Base-by-base conservation (phyloP, 495 filamentous ascomycete genomes). In the Penicillium cinerascens region DNA sequence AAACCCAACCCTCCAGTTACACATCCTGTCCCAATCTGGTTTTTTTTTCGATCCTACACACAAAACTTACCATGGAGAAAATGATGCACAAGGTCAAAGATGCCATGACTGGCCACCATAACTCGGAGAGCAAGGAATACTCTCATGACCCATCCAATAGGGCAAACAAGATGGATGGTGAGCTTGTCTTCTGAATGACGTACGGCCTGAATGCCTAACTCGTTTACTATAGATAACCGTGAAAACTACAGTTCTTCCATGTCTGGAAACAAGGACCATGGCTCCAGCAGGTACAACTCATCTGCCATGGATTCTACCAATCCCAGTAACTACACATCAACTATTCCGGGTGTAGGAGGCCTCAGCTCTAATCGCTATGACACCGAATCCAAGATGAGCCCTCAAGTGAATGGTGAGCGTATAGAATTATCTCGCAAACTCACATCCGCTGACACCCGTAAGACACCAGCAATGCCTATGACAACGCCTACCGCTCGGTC, bases 71-170 rank as follows among this genome's bases (percentile, higher is more conserved):
- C 60, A 89, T 89, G 86, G 86, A 83, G 21, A 67, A 73, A 52
- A 67, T 90, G 53, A 65, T 88, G 59, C 79, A 89, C 76, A 91
- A 89, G 60, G 77, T 88, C 69, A 90, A 89, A 73, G 82, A 89
- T 33, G 83, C 78, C 61, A 55, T 91, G 50, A 72, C 78, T 47
- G 57, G 70, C 40, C 59, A 65, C n/a, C n/a, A n/a, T n/a, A n/a
- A n/a, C n/a, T n/a, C n/a, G n/a, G n/a, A n/a, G n/a, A n/a, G n/a
- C 20, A 66, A 72, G 49, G 78, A 72, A 29, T 67, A 74, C 42
- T 65, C 70, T 21, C 71, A 80, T 60, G 47, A 53, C 20, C 48
- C 56, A 6, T 67, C 68, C 44, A 69, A 72, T 6, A 39, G 67
- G 9, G 70, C 56, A 18, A 78, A 81, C 63, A 36, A 21, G 26